Percentiles rank a stretch among this genome's conserved stretches.
Conservation (phyloP, 1,139 yeast genomes). For the Magnusiomyces starmeri region DNA sequence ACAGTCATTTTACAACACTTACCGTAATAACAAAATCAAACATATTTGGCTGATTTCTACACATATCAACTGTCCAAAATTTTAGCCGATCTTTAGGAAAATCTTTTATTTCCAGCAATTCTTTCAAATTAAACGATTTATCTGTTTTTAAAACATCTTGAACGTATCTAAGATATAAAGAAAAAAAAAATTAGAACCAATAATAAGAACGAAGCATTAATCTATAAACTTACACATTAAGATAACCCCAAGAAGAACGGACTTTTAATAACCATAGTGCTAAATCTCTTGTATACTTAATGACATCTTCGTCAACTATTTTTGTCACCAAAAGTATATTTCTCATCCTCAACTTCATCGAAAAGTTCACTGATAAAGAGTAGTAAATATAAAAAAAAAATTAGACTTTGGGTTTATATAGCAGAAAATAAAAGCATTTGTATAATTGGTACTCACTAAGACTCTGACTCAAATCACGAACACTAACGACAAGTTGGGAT, state of each 20-base stretch:
- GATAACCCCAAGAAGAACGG: slow-evolving; percentile 35
- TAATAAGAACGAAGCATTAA: neutral
- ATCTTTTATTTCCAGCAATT: slow-evolving; percentile 35
- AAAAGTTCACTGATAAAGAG: slow-evolving; percentile 24
- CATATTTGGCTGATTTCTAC: slow-evolving; percentile 40
- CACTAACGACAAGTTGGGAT: slow-evolving; percentile 37
- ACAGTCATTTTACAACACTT: slow-evolving; percentile 8
- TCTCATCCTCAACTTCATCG: slow-evolving; percentile 52
- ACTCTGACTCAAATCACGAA: slow-evolving; percentile 36
- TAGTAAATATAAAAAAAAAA: neutral
- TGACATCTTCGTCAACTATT: slow-evolving; percentile 55
- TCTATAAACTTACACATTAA: slow-evolving; percentile 26
- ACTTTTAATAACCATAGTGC: slow-evolving; percentile 49
- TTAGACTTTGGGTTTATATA: too few species aligned
- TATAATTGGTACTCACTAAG: slow-evolving; percentile 26
- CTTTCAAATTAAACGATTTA: slow-evolving; percentile 40
- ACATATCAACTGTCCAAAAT: slow-evolving; percentile 53
- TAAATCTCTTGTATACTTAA: slow-evolving; percentile 48
- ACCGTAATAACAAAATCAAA: slow-evolving; percentile 48
- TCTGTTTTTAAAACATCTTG: slow-evolving; percentile 44
- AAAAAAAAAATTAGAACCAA: neutral
- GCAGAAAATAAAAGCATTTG: neutral
- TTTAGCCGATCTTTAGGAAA: slow-evolving; percentile 38
- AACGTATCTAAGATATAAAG: slow-evolving; percentile 34
- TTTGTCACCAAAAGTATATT: slow-evolving; percentile 64